Base-by-base conservation (phyloP, 495 filamentous ascomycete species). In the Xylaria nigripes region DNA sequence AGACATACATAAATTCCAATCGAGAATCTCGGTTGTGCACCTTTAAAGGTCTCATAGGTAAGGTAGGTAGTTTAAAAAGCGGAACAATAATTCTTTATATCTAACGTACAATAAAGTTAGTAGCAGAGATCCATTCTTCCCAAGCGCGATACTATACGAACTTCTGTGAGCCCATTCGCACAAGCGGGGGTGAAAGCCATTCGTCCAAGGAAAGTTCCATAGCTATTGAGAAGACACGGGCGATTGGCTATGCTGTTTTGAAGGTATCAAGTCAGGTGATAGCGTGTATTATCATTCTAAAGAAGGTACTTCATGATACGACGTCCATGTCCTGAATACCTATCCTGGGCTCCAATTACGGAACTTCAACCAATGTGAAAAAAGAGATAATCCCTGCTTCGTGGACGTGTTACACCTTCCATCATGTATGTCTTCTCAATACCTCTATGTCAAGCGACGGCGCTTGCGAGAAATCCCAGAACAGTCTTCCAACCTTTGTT, bases 401-500 rank as follows among this genome's bases (percentile, higher is more conserved):
- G 13, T 34, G 12, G 12, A 34, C 32, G 13, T 15, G 32, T 34
- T 34, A 13, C 32, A 10, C 5, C 2, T 13, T 34, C 32, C 32
- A 34, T 34, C 6, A 34, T 34, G 6, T 7, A 36, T n/a, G 6
- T 2, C 13, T 36, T 12, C 32, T 3, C 2, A 36, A 10, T 36
- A 2, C 5, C 13, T 16, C 47, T 45, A 24, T 16, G 18, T 16
- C 10, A 15, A 4, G 6, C n/a, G 36, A 42, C 36, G 16, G 22
- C 38, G 36, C 22, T 51, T 52, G 9, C 27, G 56, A 13, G 59
- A 60, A 23, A 56, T 27, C 45, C 36, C 51, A 54, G 55, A 30
- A 53, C 51, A 15, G 51, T 48, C 21, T 54, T n/a, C 56, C 15
- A 55, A 18, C n/a, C 19, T 29, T 29, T 13, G 29, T 23, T 15